Base-by-base conservation (phyloP, 306 rosid species). In the Pachyrhizus erosus region DNA sequence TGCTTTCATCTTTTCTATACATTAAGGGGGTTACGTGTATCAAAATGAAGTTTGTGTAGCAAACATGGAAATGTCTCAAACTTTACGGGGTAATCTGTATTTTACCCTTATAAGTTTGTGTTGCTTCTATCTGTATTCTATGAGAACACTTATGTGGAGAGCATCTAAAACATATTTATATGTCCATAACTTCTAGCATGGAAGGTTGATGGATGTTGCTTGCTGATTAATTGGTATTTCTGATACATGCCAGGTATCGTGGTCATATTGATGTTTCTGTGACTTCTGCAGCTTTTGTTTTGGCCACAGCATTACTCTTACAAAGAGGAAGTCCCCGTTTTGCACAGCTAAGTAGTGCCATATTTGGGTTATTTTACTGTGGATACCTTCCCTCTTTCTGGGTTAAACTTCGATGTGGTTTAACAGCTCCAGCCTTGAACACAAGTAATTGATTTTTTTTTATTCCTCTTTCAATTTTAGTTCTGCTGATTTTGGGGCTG, bases 331-430 rank as follows among this genome's bases (percentile, higher is more conserved):
- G 80, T 79, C 97, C 99, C 46, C 97, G 98, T 77, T 96, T 96
- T 76, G 88, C 99, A 20, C 99, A 96, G 86, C 97, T 93, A 68
- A 93, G 94, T 84, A 96, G 98, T 89, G 88, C 97, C 58, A 86
- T 93, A 77, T 96, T 96, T 87, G 99, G 99, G 80, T 88, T 96
- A 67, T 91, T 96, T 88, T 96, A 96, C 75, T 92, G 96, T 65
- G 98, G 97, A 66, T 96, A 96, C 89, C 99, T 96, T 89, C 99
- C 99, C 52, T 91, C 94, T 78, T 96, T 96, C 66, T 96, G 99
- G 99, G 91, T 96, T 76, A 96, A 96, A 88, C 99, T 96, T 93
- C 96, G 99, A 76, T 96, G 98, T 83, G 94, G 98, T 64, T 81
- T 96, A 82, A 88, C 97, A n/a, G 97, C 92, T 40, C 99, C 99